phyloP scores from a whole-genome alignment of 2,329 filamentous ascomycete genomes.

The Gliomastix tumulicola region DNA sequence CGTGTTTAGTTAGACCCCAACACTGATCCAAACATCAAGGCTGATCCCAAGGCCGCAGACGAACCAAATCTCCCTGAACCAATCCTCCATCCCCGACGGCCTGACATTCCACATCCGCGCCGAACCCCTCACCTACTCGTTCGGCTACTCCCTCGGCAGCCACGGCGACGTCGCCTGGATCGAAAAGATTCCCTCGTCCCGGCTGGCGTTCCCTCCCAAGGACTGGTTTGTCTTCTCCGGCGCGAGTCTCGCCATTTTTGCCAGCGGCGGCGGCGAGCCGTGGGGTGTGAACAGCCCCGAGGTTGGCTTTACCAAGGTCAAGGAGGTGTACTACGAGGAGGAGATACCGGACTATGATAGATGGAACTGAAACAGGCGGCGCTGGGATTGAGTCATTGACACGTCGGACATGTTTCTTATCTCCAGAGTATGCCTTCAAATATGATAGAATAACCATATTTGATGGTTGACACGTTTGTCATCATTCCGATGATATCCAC shows the following conservation, averaged over 20 bases:
- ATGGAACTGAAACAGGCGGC: neutral
- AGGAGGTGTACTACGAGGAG: conserved; percentile 12
- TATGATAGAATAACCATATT: too few species aligned
- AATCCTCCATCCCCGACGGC: conserved; percentile 2
- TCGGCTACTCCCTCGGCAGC: conserved; percentile 11
- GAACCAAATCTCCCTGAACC: neutral
- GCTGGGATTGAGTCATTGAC: neutral
- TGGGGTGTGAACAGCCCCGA: conserved; percentile 11
- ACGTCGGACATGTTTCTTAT: too few species aligned
- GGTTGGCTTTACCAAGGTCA: conserved; percentile 11
- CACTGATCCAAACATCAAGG: too few species aligned
- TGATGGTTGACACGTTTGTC: too few species aligned
- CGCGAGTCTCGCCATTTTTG: conserved; percentile 13
- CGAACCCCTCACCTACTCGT: conserved; percentile 10
- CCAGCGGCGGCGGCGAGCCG: conserved; percentile 11
- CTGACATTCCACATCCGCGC: conserved; percentile 12
- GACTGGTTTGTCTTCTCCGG: conserved; percentile 11
- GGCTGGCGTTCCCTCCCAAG: conserved; percentile 5
- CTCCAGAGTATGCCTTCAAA: too few species aligned
- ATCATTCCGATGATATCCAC: too few species aligned
- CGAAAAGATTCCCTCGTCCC: conserved; percentile 1
- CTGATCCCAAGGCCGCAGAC: too few species aligned
- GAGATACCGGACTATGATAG: conserved; percentile 1
- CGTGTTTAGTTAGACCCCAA: neutral
- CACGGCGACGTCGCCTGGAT: conserved; percentile 8